Base-by-base conservation (phyloP, 108 stramenopile genomes). In the Nitzschia sp. region DNA sequence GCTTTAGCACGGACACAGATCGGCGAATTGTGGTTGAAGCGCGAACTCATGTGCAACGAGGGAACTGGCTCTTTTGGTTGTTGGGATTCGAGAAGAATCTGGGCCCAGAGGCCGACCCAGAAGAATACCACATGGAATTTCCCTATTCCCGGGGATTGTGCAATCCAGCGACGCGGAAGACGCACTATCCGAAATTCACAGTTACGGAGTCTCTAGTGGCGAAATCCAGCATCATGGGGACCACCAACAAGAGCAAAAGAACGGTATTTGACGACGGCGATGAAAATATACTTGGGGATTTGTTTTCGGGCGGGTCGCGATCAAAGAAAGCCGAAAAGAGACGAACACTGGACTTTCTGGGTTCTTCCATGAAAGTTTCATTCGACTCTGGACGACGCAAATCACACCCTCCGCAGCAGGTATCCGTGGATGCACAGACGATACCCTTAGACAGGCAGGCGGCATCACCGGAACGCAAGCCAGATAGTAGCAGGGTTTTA, bases 111-210 rank as follows among this genome's bases (percentile, higher is more conserved):
- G 71, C 29, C 2, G 25, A 75, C 28, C 58, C 74, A 45, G 68
- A 69, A 35, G 76, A 73, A 18, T 77, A 79, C 62, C 78, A 88
- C 65, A 54, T 85, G 58, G 87, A 89, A 55, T 85, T 89, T 65
- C 85, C 87, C 17, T 85, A 78, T 66, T 82, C 87, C 28, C 69
- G 74, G 24, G 76, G 71, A 6, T 36, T 70, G 11, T 45, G 59
- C 11, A 29, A 70, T 35, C 68, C 68, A 49, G 21, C 46, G 23
- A 70, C 68, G 3, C 33, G 28, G 28, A 31, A 70, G 23, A 31
- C 35, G 1, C 30, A 6, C 5, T 88, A 88, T 68, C 79, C 81
- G 24, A 77, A 78, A 48, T 78, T 74, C 42, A 70, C 70, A 38
- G 72, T 83, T 8, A 34, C 64, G 3, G 87, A 88, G 53, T 72